Evolutionary conservation across 805 yeast genomes (phyloP).

Genomic region (baker's yeast (Saccharomyces cerevisiae)): DNA sequence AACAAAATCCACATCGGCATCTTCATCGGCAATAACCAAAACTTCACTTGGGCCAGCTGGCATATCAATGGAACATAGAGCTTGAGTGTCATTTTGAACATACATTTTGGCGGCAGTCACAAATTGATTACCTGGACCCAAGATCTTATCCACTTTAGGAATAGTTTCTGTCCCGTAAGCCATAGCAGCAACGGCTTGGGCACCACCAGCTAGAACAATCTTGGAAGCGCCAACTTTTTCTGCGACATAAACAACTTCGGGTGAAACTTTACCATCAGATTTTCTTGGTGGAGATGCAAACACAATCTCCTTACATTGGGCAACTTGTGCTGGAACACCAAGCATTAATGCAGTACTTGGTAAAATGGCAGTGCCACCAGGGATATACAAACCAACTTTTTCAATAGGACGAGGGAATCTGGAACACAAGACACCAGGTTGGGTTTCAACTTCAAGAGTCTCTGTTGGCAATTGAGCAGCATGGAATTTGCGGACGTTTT

Average conservation of each 20-base stretch:
- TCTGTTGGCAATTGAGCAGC: slow-evolving; percentile 78
- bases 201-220: slow-evolving; percentile 96
- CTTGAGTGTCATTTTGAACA: slow-evolving; percentile 90
- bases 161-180: slow-evolving; percentile 94
- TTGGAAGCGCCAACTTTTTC: slow-evolving; percentile 86
- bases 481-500: slow-evolving; percentile 86
- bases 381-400: slow-evolving; percentile 89
- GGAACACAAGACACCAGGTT: slow-evolving; percentile 89
- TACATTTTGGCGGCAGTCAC: slow-evolving; percentile 99
- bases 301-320: slow-evolving; percentile 87
- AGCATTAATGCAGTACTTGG: slow-evolving; percentile 98
- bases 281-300: slow-evolving; percentile 93
- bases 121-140: slow-evolving; percentile 98
- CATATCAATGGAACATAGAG: slow-evolving; percentile 95
- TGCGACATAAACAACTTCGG: slow-evolving; percentile 96
- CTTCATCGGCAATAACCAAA: slow-evolving; percentile 81
- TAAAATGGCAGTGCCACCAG: slow-evolving; percentile 97
- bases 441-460: slow-evolving; percentile 76
- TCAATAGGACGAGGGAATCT: slow-evolving; percentile 93
- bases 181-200: slow-evolving; percentile 98
- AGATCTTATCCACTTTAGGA: slow-evolving; percentile 89
- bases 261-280: slow-evolving; percentile 80
- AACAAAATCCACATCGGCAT: slow-evolving; percentile 89
- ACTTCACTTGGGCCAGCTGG: slow-evolving; percentile 99
- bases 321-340: slow-evolving; percentile 97